These are phyloP conservation scores for Colletotrichum limetticola DNA, from an alignment of 2,329 filamentous ascomycete genomes.

Conservation along the genomic window DNA sequence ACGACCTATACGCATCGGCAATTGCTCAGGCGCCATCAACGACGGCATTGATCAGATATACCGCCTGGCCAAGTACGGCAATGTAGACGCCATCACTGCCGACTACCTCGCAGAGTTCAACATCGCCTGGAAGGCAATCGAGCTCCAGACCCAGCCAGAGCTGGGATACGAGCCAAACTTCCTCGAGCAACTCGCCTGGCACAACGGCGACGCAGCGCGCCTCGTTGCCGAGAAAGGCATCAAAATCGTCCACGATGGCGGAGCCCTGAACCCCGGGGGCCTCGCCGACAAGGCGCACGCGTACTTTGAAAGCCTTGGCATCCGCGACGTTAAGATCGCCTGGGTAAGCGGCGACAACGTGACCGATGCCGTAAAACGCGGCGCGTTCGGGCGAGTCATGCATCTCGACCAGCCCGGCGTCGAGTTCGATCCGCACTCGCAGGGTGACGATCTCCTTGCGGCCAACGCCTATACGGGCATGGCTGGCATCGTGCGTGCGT, in stretches of 20 bases:
- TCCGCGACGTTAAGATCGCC: conserved; percentile 45
- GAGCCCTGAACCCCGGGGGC: conserved; percentile 63
- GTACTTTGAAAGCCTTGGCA: conserved; percentile 42
- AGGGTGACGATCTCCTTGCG: conserved; percentile 27
- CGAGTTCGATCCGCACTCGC: conserved; percentile 12
- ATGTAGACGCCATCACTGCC: conserved; percentile 50
- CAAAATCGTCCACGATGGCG: conserved; percentile 67
- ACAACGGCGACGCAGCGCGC: conserved; percentile 47
- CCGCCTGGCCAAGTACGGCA: conserved; percentile 38
- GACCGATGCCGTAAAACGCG: conserved; percentile 35
- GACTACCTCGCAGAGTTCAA: conserved; percentile 59
- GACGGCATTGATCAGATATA: conserved; percentile 42
- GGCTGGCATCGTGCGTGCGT: conserved; percentile 55
- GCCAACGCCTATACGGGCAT: conserved; percentile 65
- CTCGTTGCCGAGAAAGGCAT: conserved; percentile 57
- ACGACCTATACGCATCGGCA: conserved; percentile 47
- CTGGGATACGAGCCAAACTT: conserved; percentile 51
- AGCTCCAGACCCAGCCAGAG: conserved; percentile 46
- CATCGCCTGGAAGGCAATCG: conserved; percentile 56
- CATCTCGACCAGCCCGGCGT: conserved; percentile 35
- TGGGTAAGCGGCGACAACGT: conserved; percentile 53
- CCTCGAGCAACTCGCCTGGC: conserved; percentile 53
- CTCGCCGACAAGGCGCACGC: conserved; percentile 51
- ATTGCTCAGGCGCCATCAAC: conserved; percentile 43
- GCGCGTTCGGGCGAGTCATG: conserved; percentile 36